These are phyloP conservation scores for Pestalotiopsis sp. DNA, from an alignment of 2,329 filamentous ascomycete species.

Conservation along the genomic window DNA sequence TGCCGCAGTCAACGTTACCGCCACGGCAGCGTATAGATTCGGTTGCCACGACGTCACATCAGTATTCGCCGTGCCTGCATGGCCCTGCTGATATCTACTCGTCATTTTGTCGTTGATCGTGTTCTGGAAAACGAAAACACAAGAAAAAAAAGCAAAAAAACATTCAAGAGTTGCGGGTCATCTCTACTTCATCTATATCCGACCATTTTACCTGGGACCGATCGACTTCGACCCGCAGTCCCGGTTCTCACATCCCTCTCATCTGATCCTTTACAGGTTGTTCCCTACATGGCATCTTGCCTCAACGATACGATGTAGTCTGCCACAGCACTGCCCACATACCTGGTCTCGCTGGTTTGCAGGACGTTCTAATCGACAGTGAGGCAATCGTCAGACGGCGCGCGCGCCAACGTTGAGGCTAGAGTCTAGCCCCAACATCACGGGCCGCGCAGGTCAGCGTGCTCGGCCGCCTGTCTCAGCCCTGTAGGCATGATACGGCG, in stretches of 20 bases:
- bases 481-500: not conserved
- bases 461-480: not conserved
- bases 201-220: not conserved
- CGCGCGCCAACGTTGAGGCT: not conserved
- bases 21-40: constrained; percentile 3
- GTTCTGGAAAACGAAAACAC: not conserved
- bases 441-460: not conserved
- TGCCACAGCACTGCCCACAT: not conserved
- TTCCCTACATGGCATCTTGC: not conserved
- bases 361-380: not conserved
- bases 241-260: not conserved
- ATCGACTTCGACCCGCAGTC: not conserved
- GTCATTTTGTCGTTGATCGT: not conserved
- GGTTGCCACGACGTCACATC: not conserved
- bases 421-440: not conserved
- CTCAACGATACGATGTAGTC: not conserved
- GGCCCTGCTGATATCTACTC: not conserved
- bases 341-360: not conserved
- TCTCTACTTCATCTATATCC: not conserved
- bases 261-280: not conserved
- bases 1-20: constrained; percentile 5
- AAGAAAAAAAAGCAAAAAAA: not conserved
- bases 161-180: not conserved
- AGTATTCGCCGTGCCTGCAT: not conserved
- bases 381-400: not conserved